Percentiles rank a stretch among this genome's conserved stretches.
These are phyloP conservation scores for Amauroascus verrucosus DNA, from an alignment of 2,329 filamentous ascomycete genomes.

Conservation along the genomic window DNA sequence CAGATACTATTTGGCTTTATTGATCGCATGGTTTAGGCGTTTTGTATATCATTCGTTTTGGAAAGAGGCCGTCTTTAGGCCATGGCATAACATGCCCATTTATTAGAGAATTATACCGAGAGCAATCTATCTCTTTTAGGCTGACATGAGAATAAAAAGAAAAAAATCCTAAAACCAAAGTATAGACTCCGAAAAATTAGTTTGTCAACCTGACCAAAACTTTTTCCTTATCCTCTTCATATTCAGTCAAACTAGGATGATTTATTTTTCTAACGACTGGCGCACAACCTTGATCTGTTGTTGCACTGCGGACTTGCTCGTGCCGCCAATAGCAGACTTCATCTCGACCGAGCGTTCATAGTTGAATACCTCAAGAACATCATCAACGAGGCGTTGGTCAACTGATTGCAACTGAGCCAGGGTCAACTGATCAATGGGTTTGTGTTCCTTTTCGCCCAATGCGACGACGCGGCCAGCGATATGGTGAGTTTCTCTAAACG, in stretches of 20 bases:
- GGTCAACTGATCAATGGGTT: constrained; percentile 60
- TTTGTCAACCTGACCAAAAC: neutral
- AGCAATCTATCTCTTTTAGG: neutral
- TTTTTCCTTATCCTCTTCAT: neutral
- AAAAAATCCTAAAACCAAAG: neutral
- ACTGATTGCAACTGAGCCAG: constrained; percentile 58
- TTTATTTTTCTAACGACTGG: constrained; percentile 8
- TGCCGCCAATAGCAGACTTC: constrained; percentile 65
- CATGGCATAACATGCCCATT: neutral
- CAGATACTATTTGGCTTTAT: neutral
- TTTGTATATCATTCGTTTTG: neutral
- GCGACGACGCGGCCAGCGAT: constrained; percentile 64
- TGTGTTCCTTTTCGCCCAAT: constrained; percentile 55
- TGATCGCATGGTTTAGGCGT: neutral
- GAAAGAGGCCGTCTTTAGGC: neutral
- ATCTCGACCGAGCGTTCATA: constrained; percentile 77
- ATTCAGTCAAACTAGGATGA: neutral
- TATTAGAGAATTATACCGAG: neutral
- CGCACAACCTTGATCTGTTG: constrained; percentile 56
- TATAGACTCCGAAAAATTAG: neutral
- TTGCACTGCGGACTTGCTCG: constrained; percentile 58
- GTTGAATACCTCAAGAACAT: constrained; percentile 62
- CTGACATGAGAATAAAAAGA: neutral
- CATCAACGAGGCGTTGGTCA: constrained; percentile 58
- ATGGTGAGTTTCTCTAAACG: constrained; percentile 72